Evolutionary conservation across 2,329 filamentous ascomycete genomes (phyloP), one percentile per base, ranked within the genome.

Genomic region (Sclerotinia spermophila): DNA sequence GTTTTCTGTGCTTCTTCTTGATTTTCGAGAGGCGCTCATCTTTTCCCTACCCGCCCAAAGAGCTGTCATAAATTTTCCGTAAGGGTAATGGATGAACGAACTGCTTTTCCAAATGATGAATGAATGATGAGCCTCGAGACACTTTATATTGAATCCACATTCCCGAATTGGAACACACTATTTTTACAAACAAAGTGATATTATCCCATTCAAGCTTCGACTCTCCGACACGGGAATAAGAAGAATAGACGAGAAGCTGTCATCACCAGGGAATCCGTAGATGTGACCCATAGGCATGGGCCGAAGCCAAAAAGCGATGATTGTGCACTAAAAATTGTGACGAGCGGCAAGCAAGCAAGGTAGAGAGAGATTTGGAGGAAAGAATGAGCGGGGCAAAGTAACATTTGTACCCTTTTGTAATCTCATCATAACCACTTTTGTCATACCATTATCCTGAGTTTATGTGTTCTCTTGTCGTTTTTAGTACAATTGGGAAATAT

Each of bases 261-360:
- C 60, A 66, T 65, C 10, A 27, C 24, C 8, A 51, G 33, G 55
- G 35, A 11, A 58, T 30, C 21, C n/a, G 21, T 45, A 58, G 35
- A 33, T 56, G 59, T 58, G 67, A 69, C 27, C 60, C 60, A 69
- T 45, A 48, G 30, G 64, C n/a, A 69, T 69, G 59, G 67, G 59
- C 68, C 68, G 68, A 69, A 65, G 68, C 59, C n/a, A n/a, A 65
- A 40, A 69, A 58, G 48, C 58, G 44, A 69, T n/a, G 42, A 60
- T 51, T 40, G 68, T 51, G 60, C 58, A 66, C 30, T 66, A 40
- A 56, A 66, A 45, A 13, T 17, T 44, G 48, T 42, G 68, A 60
- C 48, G 42, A 58, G 60, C 68, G 60, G 51, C 59, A 69, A 66
- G 68, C 35, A 56, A 33, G 48, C 48, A 67, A 44, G 48, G 24